These are phyloP conservation scores for Cadophora sp. DNA, from an alignment of 2,329 filamentous ascomycete species.

Conservation along the genomic window DNA sequence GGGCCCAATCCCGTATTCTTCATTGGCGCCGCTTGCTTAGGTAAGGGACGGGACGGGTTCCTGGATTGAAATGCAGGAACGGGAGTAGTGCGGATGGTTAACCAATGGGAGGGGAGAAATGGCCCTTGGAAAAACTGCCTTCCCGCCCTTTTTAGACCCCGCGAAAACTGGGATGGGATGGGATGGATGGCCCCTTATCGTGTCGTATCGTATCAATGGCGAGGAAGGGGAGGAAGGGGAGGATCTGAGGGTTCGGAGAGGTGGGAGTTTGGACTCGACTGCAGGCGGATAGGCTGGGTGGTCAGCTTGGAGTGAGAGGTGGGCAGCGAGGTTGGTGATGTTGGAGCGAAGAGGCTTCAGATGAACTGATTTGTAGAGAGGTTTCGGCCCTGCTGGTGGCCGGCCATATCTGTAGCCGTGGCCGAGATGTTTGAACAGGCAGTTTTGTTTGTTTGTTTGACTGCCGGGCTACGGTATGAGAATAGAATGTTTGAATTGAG, in stretches of 20 bases:
- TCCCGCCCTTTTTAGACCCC: conserved; percentile 15
- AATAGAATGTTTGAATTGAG: conserved; percentile 14
- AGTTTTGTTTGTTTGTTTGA: not conserved
- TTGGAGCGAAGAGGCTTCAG: conserved; percentile 1
- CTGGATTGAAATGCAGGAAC: conserved; percentile 25
- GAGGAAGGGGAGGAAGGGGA: not conserved
- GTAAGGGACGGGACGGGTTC: conserved; percentile 8
- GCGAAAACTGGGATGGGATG: not conserved
- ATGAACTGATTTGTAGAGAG: conserved; percentile 17
- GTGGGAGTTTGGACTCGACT: not conserved
- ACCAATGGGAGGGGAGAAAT: conserved; percentile 7
- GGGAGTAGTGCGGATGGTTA: not conserved
- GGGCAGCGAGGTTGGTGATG: conserved; percentile 1
- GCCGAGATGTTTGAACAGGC: not conserved
- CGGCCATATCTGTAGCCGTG: not conserved
- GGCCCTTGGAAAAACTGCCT: conserved; percentile 20
- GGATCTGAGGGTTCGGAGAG: conserved; percentile 17
- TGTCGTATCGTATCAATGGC: conserved; percentile 21
- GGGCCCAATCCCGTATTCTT: not conserved
- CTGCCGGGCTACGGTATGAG: not conserved
- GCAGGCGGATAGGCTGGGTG: too few relatives aligned
- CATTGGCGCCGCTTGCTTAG: not conserved
- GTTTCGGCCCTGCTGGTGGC: not conserved
- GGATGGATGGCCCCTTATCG: not conserved
- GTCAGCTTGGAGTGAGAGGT: not conserved